Evolutionary conservation across 805 yeast species (phyloP), one percentile per base, ranked within the genome.

Genomic region (Wickerhamomyces canadensis): DNA sequence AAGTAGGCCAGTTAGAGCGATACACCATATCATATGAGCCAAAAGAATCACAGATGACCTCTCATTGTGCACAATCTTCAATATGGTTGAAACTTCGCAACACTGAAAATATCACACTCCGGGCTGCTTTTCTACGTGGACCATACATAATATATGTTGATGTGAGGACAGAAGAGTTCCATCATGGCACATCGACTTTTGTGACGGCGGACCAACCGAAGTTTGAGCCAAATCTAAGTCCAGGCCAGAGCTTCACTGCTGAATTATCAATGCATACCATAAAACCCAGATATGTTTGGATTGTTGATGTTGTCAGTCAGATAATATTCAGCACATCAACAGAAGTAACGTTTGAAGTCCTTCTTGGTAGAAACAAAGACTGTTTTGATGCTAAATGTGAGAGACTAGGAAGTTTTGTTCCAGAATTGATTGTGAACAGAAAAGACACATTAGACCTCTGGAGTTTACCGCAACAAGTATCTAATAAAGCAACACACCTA

Each of bases 91-190:
- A 71, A 42, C 63, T 84, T n/a, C 72, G 73, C 45, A 84, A 84
- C 53, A 65, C 62, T 4, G 87, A 82, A 47, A 74, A 74, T 47
- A 45, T 79, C 1, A 69, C 84, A 0, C 46, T 76, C 38, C 57
- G 91, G 36, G 89, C 94, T 0, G 89, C 87, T 0, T 80, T 75
- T 47, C 55, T 84, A 14, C 74, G 84, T 40, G 95, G 91, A 0
- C 95, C 95, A 0, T 84, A 72, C 47, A 68, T 78, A n/a, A 49
- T 84, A 1, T 84, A 84, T 52, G 82, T 76, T 27, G 94, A 84
- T 57, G 74, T 85, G 24, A 61, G 77, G 35, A 61, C 78, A 0
- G 67, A 56, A 3, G 80, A 74, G 7, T 84, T 71, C 49, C 67
- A 73, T 33, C 77, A 71, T 40, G 59, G 70, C 4, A 61, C 68